Evolutionary conservation across 768 basidiomycete species (phyloP).

Genomic region (Suillus fuscotomentosus): DNA sequence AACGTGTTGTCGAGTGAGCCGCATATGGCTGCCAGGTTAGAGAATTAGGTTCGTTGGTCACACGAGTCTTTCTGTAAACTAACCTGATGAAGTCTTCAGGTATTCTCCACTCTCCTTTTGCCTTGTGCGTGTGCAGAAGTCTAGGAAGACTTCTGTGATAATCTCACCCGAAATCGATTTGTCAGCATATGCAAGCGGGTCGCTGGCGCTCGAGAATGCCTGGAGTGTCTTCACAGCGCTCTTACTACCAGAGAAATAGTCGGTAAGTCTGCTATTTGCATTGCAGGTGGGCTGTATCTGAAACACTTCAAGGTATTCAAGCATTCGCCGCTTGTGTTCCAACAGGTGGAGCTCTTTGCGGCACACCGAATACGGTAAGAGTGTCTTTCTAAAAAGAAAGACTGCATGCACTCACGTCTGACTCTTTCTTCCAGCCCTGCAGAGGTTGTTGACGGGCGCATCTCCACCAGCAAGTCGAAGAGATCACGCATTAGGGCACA

Average conservation of each 20-base stretch:
- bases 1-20: too few species aligned
- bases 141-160: slow-evolving; percentile 18
- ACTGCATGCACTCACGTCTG: slow-evolving; percentile 13
- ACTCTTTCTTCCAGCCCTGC: slow-evolving; percentile 21
- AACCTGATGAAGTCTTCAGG: slow-evolving; percentile 3
- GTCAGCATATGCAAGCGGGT: slow-evolving; percentile 7
- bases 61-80: too few species aligned
- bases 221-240: not conserved
- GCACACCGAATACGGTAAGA: not conserved
- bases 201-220: not conserved
- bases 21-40: too few species aligned
- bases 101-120: not conserved
- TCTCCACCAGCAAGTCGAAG: slow-evolving; percentile 22
- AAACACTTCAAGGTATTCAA: slow-evolving; percentile 17
- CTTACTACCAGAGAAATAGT: not conserved
- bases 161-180: slow-evolving; percentile 16
- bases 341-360: slow-evolving; percentile 22
- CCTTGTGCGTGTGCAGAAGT: slow-evolving; percentile 10
- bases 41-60: too few species aligned
- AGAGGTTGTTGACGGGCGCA: slow-evolving; percentile 17
- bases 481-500: slow-evolving; percentile 22
- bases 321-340: slow-evolving; percentile 1
- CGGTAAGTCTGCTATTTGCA: not conserved
- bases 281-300: not conserved
- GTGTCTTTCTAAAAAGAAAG: too few species aligned